Evolutionary conservation across 305 asterid species (phyloP), one percentile per base, ranked within the genome.

Genomic region (Fraxinus greggii): DNA sequence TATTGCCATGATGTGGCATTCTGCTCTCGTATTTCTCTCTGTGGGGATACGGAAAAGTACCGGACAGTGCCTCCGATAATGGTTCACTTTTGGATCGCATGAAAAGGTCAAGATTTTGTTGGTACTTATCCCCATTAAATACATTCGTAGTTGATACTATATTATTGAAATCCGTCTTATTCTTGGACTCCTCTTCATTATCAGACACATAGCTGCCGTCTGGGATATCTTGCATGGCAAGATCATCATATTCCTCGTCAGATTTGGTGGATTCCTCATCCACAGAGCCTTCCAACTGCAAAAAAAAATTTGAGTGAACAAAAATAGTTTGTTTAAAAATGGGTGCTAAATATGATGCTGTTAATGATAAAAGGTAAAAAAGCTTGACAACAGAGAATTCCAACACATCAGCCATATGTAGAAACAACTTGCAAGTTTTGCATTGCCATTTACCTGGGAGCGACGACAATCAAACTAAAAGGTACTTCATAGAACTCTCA

Each of bases 231-330:
- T 86, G 89, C 95, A 94, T 88, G 23, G 98, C 98, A 72, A 96
- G 97, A 84, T 93, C 99, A 19, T 96, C 98, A 26, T 93, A 94
- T 89, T 96, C 99, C 89, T 94, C 98, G 1, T 96, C 99, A 2
- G 98, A 91, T 87, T 94, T 92, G 10, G 92, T 91, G 36, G 93
- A 96, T 83, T 86, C 98, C 84, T 96, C 99, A 24, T 96, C 99
- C 84, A 96, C 98, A 0, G 99, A 96, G 65, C 98, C 99, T 89
- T 94, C 99, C 87, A 91, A 61, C 98, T 94, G 91, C 40, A 59
- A 81, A 85, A 78, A 77, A 28, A 51, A 4, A 48, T 0, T 2
- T 42, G 12, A 8, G 23, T 61, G 13, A 38, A 61, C 7, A 24
- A 23, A 23, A 24, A 23, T 65, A 23, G 7, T 9, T 28, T 28